phyloP scores from a whole-genome alignment of 176 grass and related monocot genomes.

The Guadua angustifolia region DNA sequence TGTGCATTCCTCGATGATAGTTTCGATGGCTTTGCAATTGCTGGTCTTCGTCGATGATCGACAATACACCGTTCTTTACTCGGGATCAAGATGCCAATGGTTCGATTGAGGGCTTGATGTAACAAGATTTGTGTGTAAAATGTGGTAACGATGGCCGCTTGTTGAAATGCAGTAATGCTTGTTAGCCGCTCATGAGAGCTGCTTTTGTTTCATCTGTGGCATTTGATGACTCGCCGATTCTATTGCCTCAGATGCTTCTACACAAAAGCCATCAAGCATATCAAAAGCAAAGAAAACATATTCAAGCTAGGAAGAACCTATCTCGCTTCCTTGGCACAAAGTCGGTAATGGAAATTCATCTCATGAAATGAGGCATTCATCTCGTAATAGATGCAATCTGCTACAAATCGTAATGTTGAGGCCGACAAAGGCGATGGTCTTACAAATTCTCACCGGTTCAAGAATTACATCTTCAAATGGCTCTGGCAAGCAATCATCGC shows the following conservation, averaged over 20 bases:
- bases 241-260: constrained; percentile 57
- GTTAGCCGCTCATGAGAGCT: constrained; percentile 42
- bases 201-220: constrained; percentile 37
- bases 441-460: constrained; percentile 26
- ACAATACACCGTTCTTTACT: not conserved
- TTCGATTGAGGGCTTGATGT: not conserved
- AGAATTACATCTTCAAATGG: constrained; percentile 41
- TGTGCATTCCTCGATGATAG: constrained; percentile 32
- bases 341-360: constrained; percentile 34
- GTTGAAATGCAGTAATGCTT: constrained; percentile 51
- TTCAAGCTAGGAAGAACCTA: constrained; percentile 42
- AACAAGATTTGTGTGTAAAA: constrained; percentile 60
- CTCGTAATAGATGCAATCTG: constrained; percentile 17
- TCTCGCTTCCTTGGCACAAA: constrained; percentile 40
- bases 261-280: constrained; percentile 46
- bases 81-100: constrained; percentile 35
- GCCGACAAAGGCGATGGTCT: constrained; percentile 2
- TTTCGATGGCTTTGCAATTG: constrained; percentile 31
- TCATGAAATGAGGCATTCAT: constrained; percentile 25
- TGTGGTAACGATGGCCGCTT: constrained; percentile 54
- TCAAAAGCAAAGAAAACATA: constrained; percentile 47
- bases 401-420: constrained; percentile 34
- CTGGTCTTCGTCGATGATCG: constrained; percentile 17
- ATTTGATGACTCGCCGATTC: constrained; percentile 40
- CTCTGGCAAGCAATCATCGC: constrained; percentile 31